Evolutionary conservation across 805 yeast species (phyloP).

Genomic region (Myxozyma kluyveri): DNA sequence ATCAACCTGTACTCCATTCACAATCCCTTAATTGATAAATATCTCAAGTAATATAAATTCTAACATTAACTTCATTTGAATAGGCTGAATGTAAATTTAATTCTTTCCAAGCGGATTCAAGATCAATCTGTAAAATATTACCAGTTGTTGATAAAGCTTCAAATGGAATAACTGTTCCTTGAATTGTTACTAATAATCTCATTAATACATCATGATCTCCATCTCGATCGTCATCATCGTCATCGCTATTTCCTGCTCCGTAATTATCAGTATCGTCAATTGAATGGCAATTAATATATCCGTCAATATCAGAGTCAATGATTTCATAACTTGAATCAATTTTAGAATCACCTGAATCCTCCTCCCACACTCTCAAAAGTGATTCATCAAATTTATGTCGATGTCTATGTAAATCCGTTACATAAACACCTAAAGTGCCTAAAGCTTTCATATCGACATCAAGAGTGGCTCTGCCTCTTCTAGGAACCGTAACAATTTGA

Average conservation of each 20-base stretch:
- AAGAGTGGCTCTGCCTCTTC: slow-evolving; percentile 18
- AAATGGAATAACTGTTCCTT: slow-evolving; percentile 24
- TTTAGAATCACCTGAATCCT: no score
- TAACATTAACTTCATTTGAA: slow-evolving; percentile 25
- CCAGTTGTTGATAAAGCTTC: slow-evolving; percentile 15
- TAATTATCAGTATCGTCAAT: no score
- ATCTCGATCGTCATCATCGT: background rate
- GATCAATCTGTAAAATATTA: slow-evolving; percentile 21
- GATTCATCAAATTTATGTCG: no score
- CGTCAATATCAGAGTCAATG: no score
- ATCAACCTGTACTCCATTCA: background rate
- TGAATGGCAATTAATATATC: no score
- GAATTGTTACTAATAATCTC: slow-evolving; percentile 23
- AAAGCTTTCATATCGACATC: slow-evolving; percentile 25
- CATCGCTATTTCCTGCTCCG: background rate
- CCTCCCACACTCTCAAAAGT: no score
- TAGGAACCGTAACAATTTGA: slow-evolving; percentile 22
- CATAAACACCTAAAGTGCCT: slow-evolving; percentile 21
- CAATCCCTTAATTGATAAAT: background rate
- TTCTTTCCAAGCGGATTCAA: slow-evolving; percentile 23
- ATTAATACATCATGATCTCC: slow-evolving; percentile 4
- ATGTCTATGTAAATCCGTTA: slow-evolving; percentile 11
- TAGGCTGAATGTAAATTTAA: slow-evolving; percentile 15
- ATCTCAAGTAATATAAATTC: slow-evolving; percentile 17
- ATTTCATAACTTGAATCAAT: no score